Conservation (phyloP, 228 moss, liverwort and hornwort species). For the Sphagnum fallax region DNA sequence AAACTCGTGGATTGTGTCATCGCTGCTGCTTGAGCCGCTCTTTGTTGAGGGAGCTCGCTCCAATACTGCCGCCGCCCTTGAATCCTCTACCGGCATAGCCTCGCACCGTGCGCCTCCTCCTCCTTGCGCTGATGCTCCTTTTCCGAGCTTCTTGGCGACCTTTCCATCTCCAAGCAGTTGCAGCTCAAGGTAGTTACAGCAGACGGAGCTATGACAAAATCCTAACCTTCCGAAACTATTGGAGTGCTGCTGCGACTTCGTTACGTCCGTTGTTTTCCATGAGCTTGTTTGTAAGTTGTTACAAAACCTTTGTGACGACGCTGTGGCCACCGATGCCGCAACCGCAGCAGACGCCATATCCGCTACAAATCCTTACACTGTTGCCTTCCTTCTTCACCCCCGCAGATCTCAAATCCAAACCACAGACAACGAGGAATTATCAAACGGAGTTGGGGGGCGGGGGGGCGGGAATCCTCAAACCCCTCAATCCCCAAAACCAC, state of each 20-base stretch:
- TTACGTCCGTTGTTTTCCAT: no score
- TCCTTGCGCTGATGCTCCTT: neutral
- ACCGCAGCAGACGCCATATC: constrained; percentile 1
- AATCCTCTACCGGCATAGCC: constrained; percentile 17
- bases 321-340: neutral
- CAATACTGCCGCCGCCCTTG: constrained; percentile 24
- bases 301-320: neutral
- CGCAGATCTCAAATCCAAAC: no score
- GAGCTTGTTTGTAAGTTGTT: neutral
- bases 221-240: neutral
- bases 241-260: neutral
- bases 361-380: no score
- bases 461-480: no score
- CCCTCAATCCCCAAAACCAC: no score
- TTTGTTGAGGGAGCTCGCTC: constrained; percentile 36
- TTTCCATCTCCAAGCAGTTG: neutral
- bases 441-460: no score
- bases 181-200: neutral
- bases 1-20: constrained; percentile 83
- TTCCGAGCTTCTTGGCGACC: neutral
- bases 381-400: no score
- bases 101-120: constrained; percentile 25
- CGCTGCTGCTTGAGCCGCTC: constrained; percentile 57
- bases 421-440: no score
- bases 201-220: constrained; percentile 2